Evolutionary conservation across 1,139 yeast species (phyloP).

Genomic region (Yamadazyma friedrichii): DNA sequence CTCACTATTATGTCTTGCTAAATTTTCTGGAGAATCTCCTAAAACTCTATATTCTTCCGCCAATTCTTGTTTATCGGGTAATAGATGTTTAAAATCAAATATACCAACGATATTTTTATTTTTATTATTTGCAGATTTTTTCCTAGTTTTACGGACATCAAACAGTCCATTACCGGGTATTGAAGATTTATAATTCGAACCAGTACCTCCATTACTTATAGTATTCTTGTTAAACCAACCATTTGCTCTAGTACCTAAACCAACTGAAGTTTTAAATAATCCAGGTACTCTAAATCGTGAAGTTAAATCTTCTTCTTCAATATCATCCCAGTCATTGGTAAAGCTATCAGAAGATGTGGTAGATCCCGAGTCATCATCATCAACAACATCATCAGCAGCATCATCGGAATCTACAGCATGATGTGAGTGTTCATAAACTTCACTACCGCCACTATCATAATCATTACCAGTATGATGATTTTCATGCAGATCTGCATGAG

Average conservation of each 20-base stretch:
- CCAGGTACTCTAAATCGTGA: conserved; percentile 47
- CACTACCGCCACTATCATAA: conserved; percentile 8
- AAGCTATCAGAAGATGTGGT: conserved; percentile 44
- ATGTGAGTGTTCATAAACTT: conserved; percentile 4
- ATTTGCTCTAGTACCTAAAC: conserved; percentile 28
- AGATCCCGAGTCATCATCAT: conserved; percentile 14
- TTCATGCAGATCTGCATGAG: conserved; percentile 15
- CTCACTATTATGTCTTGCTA: conserved; percentile 69
- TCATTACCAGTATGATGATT: conserved; percentile 13
- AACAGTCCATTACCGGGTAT: conserved; percentile 15
- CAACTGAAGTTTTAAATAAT: conserved; percentile 39
- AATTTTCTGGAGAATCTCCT: conserved; percentile 62
- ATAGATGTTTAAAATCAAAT: conserved; percentile 63
- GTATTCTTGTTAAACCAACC: conserved; percentile 22
- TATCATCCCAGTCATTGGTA: conserved; percentile 51
- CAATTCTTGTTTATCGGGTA: conserved; percentile 75
- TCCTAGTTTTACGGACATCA: conserved; percentile 16
- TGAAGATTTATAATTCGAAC: conserved; percentile 16
- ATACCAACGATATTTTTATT: conserved; percentile 57
- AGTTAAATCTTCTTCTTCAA: conserved; percentile 45
- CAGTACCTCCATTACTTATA: conserved; percentile 15
- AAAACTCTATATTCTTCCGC: conserved; percentile 74
- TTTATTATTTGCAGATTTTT: conserved; percentile 14
- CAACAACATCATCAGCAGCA: conserved; percentile 9
- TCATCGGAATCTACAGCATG: neutral